phyloP scores from a whole-genome alignment of 1,284 basidiomycete genomes.

The Erythrobasidium hasegawianum region DNA sequence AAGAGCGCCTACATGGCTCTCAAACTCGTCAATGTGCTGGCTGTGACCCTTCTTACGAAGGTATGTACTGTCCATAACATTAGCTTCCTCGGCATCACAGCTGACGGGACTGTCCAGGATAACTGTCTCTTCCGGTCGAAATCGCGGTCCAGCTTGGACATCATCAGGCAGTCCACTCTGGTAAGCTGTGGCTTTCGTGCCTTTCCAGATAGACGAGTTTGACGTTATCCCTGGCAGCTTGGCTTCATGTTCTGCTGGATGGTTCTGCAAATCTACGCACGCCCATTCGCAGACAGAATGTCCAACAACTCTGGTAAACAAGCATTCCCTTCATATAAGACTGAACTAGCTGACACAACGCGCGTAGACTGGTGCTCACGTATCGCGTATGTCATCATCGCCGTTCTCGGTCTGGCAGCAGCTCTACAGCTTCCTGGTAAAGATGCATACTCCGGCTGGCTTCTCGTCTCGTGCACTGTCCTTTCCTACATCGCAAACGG shows the following conservation, averaged over 20 bases:
- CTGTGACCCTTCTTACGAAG: conserved; percentile 62
- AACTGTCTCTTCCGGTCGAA: conserved; percentile 68
- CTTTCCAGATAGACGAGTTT: background rate
- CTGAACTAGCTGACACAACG: conserved; percentile 57
- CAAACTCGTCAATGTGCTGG: conserved; percentile 66
- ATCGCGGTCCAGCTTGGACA: conserved; percentile 55
- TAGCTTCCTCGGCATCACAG: background rate
- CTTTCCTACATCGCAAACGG: conserved; percentile 57
- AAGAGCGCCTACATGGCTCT: conserved; percentile 51
- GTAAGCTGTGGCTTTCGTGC: conserved; percentile 12
- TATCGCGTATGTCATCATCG: conserved; percentile 34
- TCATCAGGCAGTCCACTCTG: conserved; percentile 58
- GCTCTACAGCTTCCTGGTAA: conserved; percentile 44
- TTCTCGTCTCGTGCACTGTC: conserved; percentile 43
- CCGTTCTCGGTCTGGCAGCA: conserved; percentile 42
- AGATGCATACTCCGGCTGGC: conserved; percentile 44
- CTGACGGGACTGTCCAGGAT: conserved; percentile 46
- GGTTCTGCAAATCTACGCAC: conserved; percentile 58
- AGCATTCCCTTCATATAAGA: conserved; percentile 56
- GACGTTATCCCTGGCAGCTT: conserved; percentile 59
- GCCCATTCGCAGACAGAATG: conserved; percentile 67
- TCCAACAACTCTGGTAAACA: conserved; percentile 64
- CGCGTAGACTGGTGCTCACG: conserved; percentile 52
- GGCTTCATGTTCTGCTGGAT: conserved; percentile 62
- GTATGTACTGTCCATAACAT: conserved; percentile 2